phyloP scores from a whole-genome alignment of 495 filamentous ascomycete genomes.

The Chaetomium cochliodes region DNA sequence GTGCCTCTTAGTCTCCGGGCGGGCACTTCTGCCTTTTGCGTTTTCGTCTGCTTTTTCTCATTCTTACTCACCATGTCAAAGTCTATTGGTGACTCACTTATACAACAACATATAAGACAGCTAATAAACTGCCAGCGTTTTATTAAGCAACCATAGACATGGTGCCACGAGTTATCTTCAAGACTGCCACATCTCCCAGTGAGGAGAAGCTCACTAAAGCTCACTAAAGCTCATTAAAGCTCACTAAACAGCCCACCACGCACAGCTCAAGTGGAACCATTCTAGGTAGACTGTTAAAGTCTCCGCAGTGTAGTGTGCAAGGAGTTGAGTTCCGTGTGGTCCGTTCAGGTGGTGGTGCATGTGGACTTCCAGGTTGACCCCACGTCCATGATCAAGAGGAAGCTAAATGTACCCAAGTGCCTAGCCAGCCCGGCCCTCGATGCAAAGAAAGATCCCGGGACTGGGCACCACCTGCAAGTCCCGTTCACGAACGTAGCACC shows the following conservation, averaged over 20 bases:
- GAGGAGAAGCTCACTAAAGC: not conserved
- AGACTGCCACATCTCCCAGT: not conserved
- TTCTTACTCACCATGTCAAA: not conserved
- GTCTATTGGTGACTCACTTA: not conserved
- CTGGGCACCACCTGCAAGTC: no score
- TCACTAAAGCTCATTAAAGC: no score
- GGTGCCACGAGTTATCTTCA: no score
- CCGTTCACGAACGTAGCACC: no score
- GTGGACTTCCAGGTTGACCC: slow-evolving; percentile 1
- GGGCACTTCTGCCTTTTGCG: not conserved
- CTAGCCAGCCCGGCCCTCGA: not conserved
- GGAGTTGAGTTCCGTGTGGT: not conserved
- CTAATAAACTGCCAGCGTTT: no score
- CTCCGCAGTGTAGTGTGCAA: not conserved
- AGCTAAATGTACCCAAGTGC: not conserved
- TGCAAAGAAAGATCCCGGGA: not conserved
- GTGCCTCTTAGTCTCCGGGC: no score
- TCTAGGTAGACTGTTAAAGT: slow-evolving; percentile 1
- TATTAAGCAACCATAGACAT: not conserved
- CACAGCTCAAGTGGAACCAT: slow-evolving; percentile 8
- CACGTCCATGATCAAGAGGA: slow-evolving; percentile 7
- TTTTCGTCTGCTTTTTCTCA: not conserved
- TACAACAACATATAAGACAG: no score
- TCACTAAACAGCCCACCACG: no score
- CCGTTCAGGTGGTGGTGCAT: not conserved